Evolutionary conservation across 345 rosid species (phyloP).

Genomic region (Dipteronia sinensis): DNA sequence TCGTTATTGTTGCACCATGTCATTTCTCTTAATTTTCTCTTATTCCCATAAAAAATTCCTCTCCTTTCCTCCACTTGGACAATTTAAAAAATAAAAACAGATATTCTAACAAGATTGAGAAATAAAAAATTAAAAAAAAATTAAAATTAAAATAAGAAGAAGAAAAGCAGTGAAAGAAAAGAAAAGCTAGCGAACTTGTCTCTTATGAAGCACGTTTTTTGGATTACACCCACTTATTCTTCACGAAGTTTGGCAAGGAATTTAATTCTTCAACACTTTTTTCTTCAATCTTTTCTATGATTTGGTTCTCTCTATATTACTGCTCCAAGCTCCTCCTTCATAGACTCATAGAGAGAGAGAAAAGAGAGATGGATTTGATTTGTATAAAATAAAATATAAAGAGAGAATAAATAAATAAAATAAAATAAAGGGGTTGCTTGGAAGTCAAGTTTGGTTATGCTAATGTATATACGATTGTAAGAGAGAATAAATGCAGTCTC

Average conservation of each 20-base stretch:
- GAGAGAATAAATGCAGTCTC: constrained; percentile 27
- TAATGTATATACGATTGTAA: constrained; percentile 46
- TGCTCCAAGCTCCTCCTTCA: not conserved
- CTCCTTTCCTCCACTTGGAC: constrained; percentile 19
- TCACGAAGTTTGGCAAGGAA: constrained; percentile 28
- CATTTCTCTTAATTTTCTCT: constrained; percentile 44
- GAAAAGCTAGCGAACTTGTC: constrained; percentile 13
- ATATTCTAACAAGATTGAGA: constrained; percentile 1
- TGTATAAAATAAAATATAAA: constrained; percentile 13
- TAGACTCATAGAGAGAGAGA: not conserved
- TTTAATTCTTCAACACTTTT: constrained; percentile 32
- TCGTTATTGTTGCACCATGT: constrained; percentile 57
- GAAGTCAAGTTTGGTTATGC: constrained; percentile 65
- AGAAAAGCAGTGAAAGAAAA: constrained; percentile 5
- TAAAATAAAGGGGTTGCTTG: constrained; percentile 57
- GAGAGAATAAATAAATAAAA: constrained; percentile 19
- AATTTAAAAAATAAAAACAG: constrained; percentile 4
- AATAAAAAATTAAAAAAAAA: not conserved
- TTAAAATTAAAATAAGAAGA: not conserved
- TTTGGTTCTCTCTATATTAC: not conserved
- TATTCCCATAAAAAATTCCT: constrained; percentile 24
- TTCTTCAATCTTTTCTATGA: constrained; percentile 5
- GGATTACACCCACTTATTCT: constrained; percentile 23
- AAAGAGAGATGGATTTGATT: constrained; percentile 20
- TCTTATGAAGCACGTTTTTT: constrained; percentile 33